Conservation (phyloP, 1,139 yeast species). For the Lodderomyces pseudojiufengensis region DNA sequence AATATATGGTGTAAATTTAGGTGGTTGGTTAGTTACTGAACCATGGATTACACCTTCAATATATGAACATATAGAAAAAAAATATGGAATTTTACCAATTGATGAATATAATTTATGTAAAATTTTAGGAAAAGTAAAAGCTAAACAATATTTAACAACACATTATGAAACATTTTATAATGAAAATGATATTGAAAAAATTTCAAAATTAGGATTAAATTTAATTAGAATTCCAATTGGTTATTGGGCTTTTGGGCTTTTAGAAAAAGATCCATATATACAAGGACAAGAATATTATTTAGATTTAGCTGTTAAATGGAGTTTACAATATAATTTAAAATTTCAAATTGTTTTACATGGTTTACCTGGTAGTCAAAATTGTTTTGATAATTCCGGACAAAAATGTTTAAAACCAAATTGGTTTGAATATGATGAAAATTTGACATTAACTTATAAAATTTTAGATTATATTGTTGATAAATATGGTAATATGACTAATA, state of each 20-base stretch:
- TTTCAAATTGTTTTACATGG: constrained; percentile 26
- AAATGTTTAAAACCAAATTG: constrained; percentile 13
- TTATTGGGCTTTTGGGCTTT: constrained; percentile 24
- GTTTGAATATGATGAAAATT: constrained; percentile 16
- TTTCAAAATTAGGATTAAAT: constrained; percentile 19
- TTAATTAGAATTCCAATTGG: constrained; percentile 25
- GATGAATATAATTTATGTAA: constrained; percentile 21
- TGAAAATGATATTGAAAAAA: constrained; percentile 19
- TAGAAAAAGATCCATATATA: constrained; percentile 20
- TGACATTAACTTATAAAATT: constrained; percentile 16
- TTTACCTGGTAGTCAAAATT: constrained; percentile 29
- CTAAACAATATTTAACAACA: constrained; percentile 12
- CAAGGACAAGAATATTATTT: constrained; percentile 24
- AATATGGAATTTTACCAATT: constrained; percentile 15
- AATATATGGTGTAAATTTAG: constrained; percentile 22
- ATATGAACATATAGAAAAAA: constrained; percentile 15
- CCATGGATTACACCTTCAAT: constrained; percentile 27
- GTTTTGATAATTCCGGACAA: constrained; percentile 26
- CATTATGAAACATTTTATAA: constrained; percentile 22
- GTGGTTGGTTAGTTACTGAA: constrained; percentile 29
- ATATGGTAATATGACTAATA: constrained; percentile 17
- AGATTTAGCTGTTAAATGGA: constrained; percentile 24
- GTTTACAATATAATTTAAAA: constrained; percentile 16
- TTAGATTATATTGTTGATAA: constrained; percentile 19
- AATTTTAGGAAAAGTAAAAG: constrained; percentile 14